Base-by-base conservation (phyloP, 1,284 basidiomycete species). In the Polyporus tsugae region DNA sequence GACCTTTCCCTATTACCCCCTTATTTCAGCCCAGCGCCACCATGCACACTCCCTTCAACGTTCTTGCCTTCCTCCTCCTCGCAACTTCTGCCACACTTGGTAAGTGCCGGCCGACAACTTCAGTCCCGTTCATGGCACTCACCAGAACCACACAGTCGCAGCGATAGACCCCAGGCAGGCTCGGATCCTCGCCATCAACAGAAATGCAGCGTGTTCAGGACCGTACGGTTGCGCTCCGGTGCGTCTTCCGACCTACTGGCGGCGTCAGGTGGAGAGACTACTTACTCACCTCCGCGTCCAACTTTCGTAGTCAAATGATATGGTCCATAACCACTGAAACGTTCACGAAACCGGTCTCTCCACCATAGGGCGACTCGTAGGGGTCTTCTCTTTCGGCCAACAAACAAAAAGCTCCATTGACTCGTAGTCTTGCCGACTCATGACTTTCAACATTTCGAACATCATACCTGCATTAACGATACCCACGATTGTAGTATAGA, bases 1-100 rank as follows among this genome's bases (percentile, higher is more conserved):
- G 38, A n/a, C 58, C 17, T 3, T 33, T 17, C 5, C 19, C n/a
- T 19, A 38, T 13, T 15, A 58, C 22, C 38, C 36, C 36, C 10
- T 29, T 36, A 39, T 22, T 29, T 52, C 49, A 13, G 25, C 2
- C 11, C 13, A 9, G 15, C 29, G 22, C 52, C 29, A 17, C 25
- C 9, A 59, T 59, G 58, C 58, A 59, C 22, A n/a, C 38, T 41
- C 58, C 35, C 58, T 25, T 59, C 58, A 59, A 38, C 38, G n/a
- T 38, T 22, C 38, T 59, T 25, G 58, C 58, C 58, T 59, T 59
- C 38, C 6, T 59, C 58, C 58, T 59, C 22, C 58, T 59, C n/a
- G 19, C 35, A 22, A 22, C 38, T 6, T 59, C 58, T 6, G 58
- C n/a, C n/a, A n/a, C 38, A 1, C 6, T 59, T 11, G 58, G 58